Evolutionary conservation across 2,329 filamentous ascomycete species (phyloP).

Genomic region (Pseudopyricularia javanii): DNA sequence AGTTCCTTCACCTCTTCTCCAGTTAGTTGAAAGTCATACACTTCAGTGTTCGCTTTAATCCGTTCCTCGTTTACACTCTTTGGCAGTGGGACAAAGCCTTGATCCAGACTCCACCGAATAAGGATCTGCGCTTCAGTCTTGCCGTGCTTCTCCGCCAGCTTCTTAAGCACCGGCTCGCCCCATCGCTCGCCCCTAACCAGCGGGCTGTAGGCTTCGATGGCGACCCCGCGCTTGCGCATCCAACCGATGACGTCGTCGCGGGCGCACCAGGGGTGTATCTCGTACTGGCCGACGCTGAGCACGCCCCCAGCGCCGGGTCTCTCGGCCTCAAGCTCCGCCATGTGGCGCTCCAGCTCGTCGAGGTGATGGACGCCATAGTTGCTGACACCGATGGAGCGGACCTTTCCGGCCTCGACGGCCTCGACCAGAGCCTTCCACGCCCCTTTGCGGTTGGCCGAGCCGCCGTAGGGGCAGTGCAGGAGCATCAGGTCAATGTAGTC

Average conservation of each 20-base stretch:
- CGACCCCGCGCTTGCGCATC: constrained; percentile 52
- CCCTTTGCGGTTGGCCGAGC: constrained; percentile 39
- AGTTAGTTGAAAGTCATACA: constrained; percentile 47
- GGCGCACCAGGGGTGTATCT: constrained; percentile 80
- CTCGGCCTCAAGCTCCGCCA: constrained; percentile 47
- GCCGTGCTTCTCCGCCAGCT: constrained; percentile 57
- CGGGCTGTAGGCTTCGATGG: constrained; percentile 52
- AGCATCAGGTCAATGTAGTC: constrained; percentile 57
- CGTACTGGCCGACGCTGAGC: constrained; percentile 76
- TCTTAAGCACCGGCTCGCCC: constrained; percentile 52
- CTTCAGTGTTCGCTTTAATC: constrained; percentile 51
- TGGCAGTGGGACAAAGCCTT: constrained; percentile 53
- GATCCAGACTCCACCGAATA: constrained; percentile 72
- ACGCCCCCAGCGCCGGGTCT: constrained; percentile 54
- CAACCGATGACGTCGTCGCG: constrained; percentile 70
- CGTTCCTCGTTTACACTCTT: constrained; percentile 48
- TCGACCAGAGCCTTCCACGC: constrained; percentile 54
- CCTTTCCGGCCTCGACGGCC: constrained; percentile 46
- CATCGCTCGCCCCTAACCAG: constrained; percentile 57
- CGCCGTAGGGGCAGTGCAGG: constrained; percentile 49
- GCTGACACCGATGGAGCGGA: constrained; percentile 50
- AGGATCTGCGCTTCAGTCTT: constrained; percentile 68
- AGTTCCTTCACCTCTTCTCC: constrained; percentile 40
- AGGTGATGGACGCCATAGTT: constrained; percentile 55
- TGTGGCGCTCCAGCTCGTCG: constrained; percentile 44